Evolutionary conservation across 768 basidiomycete genomes (phyloP), one percentile per base, ranked within the genome.

Genomic region (Xerocomellus dryophilus): DNA sequence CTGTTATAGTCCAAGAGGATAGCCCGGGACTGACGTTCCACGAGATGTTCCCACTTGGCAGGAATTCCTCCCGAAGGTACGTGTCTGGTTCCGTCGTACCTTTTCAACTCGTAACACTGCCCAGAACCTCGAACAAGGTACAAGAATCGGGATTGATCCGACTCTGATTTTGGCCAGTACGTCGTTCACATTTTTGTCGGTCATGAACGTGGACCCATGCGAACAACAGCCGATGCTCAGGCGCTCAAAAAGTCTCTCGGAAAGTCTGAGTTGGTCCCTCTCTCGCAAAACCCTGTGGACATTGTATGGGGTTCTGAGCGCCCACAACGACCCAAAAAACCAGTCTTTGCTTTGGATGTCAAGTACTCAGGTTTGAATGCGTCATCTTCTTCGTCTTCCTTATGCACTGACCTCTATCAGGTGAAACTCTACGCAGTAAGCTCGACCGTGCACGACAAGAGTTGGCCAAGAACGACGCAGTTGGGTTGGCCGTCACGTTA

Each of bases 21-120:
- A 21, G 25, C 12, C 11, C 10, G 21, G 18, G 5, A 18, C 63
- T 67, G 49, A 71, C 41, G 23, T 34, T 39, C 21, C 39, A 5
- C 40, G 46, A 90, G 92, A 91, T 62, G 88, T 94, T 12, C 91
- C 92, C 3, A 86, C 86, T 3, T 95, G 93, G 93, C 88, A 94
- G 64, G 89, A 92, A 4, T 93, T 89, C 68, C 71, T 95, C 32
- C 74, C 78, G 44, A 87, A 91, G 78, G 91, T 83, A 56, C 32
- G 64, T 29, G 27, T 15, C 43, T 36, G 4, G 21, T 31, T 15
- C 36, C 17, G 1, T 23, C 21, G 8, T 27, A 7, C 14, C 23
- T 23, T 1, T 45, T 49, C 31, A 1, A 11, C 5, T 8, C 31
- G 12, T 47, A 47, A 60, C 52, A 15, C 39, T 32, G 17, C 34